Base-by-base conservation (phyloP, 257 asterid species). In the Penstemon davidsonii region DNA sequence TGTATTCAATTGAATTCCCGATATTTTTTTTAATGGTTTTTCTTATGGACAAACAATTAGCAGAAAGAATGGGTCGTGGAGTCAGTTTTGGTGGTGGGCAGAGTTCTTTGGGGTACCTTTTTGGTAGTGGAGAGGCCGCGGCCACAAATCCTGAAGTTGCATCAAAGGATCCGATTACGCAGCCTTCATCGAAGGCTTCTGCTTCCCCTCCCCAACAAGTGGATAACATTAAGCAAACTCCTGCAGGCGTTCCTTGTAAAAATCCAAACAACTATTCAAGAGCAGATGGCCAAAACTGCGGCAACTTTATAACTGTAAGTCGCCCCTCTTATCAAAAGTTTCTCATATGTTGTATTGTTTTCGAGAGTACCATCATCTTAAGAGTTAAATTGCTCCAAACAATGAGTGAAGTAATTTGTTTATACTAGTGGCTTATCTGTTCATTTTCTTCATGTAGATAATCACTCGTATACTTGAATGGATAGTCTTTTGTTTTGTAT, bases 61-160 rank as follows among this genome's bases (percentile, higher is more conserved):
- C 58, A 42, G 53, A 52, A 70, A 79, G 68, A 72, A 89, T 89
- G 96, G 92, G 95, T 45, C 87, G 96, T 42, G 96, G 96, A 75
- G 85, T 77, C 4, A 90, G 96, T 63, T 91, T 88, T 42, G 97
- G 97, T 46, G 97, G 97, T 38, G 96, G 96, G 5, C 88, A 88
- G 78, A 90, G 97, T 79, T 90, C 97, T 4, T 73, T 90, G 76
- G 96, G 96, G 5, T 90, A 90, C 84, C 86, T 90, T 42, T 90
- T 88, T 54, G 96, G 96, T 60, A 61, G 80, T 60, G 96, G 84
- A 44, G 88, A 76, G 43, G 62, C 55, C 33, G 33, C 33, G 62
- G 61, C 86, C 62, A 25, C 85, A 5, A 56, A 69, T 56, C 67
- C 83, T 73, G 71, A 45, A 59, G 70, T 81, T 67, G 65, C 82